These are phyloP conservation scores for Termitomyces sp. DNA, from an alignment of 768 basidiomycete species.

Conservation along the genomic window DNA sequence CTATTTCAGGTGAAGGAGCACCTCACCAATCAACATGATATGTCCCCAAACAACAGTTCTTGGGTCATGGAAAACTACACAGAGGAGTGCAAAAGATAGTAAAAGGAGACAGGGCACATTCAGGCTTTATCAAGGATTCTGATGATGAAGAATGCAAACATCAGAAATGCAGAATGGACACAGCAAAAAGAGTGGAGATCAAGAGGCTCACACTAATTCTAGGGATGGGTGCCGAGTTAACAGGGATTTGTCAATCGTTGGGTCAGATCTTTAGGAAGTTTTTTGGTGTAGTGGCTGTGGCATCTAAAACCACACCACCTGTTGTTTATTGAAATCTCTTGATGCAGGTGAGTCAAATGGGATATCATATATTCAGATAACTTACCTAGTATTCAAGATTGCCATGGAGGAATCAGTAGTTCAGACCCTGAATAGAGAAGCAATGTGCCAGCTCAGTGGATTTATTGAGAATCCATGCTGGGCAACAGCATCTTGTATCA, in stretches of 20 bases:
- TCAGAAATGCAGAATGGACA: background rate
- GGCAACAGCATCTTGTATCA: too few relatives aligned
- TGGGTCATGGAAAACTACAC: background rate
- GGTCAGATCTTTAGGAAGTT: background rate
- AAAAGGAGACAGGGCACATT: background rate
- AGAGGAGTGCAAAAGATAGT: background rate
- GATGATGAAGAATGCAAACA: background rate
- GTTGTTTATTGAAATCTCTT: background rate
- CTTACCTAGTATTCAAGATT: too few relatives aligned
- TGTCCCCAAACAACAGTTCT: background rate
- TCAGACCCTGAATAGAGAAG: background rate
- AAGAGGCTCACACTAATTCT: background rate
- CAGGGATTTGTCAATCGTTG: background rate
- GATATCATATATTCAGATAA: too few relatives aligned
- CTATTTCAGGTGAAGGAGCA: background rate
- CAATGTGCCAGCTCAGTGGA: too few relatives aligned
- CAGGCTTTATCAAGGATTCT: background rate
- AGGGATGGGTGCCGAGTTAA: background rate
- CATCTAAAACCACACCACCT: background rate
- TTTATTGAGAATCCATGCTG: too few relatives aligned
- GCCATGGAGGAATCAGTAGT: background rate
- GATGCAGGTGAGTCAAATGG: background rate
- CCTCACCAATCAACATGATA: background rate
- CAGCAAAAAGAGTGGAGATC: background rate
- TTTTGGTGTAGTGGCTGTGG: background rate